Conservation (phyloP, 75 land plant genomes). For the Sequoia sempervirens region DNA sequence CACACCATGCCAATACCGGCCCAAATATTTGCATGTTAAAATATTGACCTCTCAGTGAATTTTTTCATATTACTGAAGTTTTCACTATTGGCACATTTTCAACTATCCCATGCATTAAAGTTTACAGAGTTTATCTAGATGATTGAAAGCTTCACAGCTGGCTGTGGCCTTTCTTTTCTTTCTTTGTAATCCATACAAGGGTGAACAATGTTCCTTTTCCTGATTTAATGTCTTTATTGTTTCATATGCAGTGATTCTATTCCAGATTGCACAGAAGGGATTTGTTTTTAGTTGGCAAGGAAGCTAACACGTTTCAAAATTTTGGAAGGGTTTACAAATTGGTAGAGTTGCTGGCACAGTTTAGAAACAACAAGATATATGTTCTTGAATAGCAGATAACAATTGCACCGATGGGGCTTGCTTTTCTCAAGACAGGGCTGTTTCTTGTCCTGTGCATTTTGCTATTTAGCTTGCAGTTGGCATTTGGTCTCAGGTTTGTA, state of each 20-base stretch:
- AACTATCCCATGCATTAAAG: background rate
- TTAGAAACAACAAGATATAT: background rate
- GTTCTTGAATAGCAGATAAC: background rate
- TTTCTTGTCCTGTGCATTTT: background rate
- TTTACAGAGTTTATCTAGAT: background rate
- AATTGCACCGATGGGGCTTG: background rate
- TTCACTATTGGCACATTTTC: background rate
- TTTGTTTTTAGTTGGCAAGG: no score
- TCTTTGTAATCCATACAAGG: no score
- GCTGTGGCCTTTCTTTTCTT: background rate
- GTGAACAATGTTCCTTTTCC: background rate
- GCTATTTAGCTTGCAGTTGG: constrained; percentile 9
- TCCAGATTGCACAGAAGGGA: background rate
- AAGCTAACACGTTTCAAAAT: no score
- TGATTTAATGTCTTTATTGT: background rate
- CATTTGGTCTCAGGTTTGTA: constrained; percentile 58
- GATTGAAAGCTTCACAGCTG: background rate
- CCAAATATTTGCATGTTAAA: background rate
- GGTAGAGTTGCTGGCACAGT: background rate
- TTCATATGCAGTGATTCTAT: background rate
- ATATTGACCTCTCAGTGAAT: background rate
- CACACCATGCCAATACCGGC: no score
- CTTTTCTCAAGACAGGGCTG: background rate
- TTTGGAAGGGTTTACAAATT: background rate
- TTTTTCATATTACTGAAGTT: background rate